phyloP scores from a whole-genome alignment of 192 early-diverging fungal genomes.

The Helicostylum pulchrum region DNA sequence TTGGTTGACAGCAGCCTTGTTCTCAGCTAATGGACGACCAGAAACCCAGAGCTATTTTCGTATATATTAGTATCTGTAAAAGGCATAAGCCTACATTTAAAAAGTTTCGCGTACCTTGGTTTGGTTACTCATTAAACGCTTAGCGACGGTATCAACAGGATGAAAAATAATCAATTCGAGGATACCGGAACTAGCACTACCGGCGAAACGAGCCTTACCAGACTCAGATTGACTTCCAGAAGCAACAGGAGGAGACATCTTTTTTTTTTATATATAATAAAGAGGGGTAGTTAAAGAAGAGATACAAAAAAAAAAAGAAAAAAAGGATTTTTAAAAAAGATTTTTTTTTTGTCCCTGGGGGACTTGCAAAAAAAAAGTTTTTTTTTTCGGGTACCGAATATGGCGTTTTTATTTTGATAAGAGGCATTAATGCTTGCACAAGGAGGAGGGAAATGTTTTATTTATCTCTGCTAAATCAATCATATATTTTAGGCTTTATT shows the following conservation, averaged over 20 bases:
- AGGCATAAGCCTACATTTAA: no score
- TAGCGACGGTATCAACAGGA: constrained; percentile 97
- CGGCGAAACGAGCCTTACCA: constrained; percentile 81
- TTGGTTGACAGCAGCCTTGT: constrained; percentile 66
- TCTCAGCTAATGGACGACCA: constrained; percentile 63
- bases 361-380: constrained; percentile 1
- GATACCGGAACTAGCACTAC: constrained; percentile 88
- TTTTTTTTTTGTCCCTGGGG: not conserved
- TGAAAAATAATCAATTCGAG: constrained; percentile 96
- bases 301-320: constrained; percentile 5
- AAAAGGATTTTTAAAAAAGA: constrained; percentile 7
- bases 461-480: no score
- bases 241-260: constrained; percentile 50
- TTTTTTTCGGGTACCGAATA: not conserved
- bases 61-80: not conserved
- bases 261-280: not conserved
- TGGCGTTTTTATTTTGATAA: no score
- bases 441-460: no score
- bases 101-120: constrained; percentile 52
- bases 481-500: no score
- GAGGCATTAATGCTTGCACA: no score
- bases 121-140: constrained; percentile 96
- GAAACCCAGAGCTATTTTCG: constrained; percentile 58
- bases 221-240: constrained; percentile 80
- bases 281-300: not conserved